Evolutionary conservation across 2,329 filamentous ascomycete genomes (phyloP), one percentile per base, ranked within the genome.

Genomic region (Triangularia verruculosa): DNA sequence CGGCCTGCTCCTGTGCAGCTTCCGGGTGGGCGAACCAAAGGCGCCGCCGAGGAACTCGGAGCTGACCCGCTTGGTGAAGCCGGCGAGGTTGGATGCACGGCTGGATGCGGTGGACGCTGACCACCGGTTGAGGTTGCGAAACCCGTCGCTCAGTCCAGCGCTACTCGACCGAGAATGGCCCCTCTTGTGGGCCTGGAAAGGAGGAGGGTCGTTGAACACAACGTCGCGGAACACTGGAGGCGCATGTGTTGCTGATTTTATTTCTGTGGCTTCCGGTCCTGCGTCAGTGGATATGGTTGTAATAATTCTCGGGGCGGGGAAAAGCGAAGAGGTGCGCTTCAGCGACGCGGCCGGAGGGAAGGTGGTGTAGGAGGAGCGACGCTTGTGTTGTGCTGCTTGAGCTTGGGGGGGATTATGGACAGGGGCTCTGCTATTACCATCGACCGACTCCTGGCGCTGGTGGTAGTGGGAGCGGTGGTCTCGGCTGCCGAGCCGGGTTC

Each of bases 81-180:
- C 72, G 53, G 72, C 73, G 20, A 74, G 71, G 62, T 74, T 73
- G 55, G 80, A 82, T 39, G 77, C 74, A 67, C 76, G 78, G 64
- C 79, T 84, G 51, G 82, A 84, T 47, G 39, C 39, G 8, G 75
- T 83, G 13, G 83, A 85, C 20, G 77, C 75, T 51, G 82, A 84
- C 82, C 82, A 83, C 70, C 82, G 79, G 70, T 84, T 81, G 65
- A 82, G 76, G 66, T 79, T 80, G 71, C 78, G 80, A 47, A 80
- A 76, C 53, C 76, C 74, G 62, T 83, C 80, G 70, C 75, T 79
- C 66, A 75, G 65, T 65, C 73, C 74, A 61, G 73, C 70, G 64
- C 71, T 77, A 64, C 72, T 77, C 11, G 77, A 76, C 55, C 77
- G 74, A 56, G 77, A 77, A 59, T 74, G 74, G 9, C 69, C 69